Conservation (phyloP, 75 land plant species). For the Pseudotsuga menziesii region DNA sequence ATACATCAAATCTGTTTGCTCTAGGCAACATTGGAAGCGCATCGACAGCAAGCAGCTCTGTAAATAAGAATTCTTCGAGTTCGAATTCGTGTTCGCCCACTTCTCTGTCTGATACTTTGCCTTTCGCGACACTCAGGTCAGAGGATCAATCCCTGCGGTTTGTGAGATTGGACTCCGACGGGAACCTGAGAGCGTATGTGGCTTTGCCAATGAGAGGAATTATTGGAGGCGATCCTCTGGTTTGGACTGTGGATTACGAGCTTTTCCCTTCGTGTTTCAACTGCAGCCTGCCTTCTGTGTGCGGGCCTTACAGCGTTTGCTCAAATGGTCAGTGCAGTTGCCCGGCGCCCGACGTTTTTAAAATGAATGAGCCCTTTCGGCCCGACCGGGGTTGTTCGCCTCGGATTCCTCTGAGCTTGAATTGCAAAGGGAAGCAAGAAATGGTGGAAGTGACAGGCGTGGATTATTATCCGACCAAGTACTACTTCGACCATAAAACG, state of each 20-base stretch:
- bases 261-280: not conserved
- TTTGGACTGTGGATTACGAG: not conserved
- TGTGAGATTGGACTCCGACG: not conserved
- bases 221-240: not conserved
- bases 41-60: not conserved
- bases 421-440: not conserved
- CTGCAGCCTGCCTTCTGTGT: conserved; percentile 4
- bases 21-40: not conserved
- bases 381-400: not conserved
- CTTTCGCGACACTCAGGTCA: not conserved
- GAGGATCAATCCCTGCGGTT: not conserved
- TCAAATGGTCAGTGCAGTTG: conserved; percentile 3
- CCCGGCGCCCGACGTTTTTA: not conserved
- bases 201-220: not conserved
- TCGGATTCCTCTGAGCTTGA: not conserved
- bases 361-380: not conserved
- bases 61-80: not conserved
- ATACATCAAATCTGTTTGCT: not conserved
- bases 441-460: conserved; percentile 5
- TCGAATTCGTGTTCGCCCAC: not conserved
- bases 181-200: not conserved
- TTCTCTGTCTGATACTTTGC: not conserved
- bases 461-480: not conserved
- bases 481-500: not conserved
- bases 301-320: not conserved